These are phyloP conservation scores for Besnoitia besnoiti DNA, from an alignment of 169 alveolate species.

Conservation along the genomic window DNA sequence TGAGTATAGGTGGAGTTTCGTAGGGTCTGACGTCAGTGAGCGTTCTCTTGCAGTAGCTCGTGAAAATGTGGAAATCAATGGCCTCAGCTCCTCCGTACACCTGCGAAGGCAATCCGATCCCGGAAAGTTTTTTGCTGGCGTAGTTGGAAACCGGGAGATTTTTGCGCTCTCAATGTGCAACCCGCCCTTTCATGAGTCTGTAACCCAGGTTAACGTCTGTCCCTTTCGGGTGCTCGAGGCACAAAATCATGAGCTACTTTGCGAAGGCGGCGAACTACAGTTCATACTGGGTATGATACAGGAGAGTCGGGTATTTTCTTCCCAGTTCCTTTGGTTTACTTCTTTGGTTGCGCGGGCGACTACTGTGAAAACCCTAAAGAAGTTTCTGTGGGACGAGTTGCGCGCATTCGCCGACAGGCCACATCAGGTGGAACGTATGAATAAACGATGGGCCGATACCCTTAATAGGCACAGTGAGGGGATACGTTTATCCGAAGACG, in stretches of 20 bases:
- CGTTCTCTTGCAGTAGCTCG: constrained; percentile 66
- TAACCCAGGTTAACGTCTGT: constrained; percentile 31
- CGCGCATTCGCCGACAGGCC: constrained; percentile 11
- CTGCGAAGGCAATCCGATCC: constrained; percentile 64
- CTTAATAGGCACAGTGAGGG: not conserved
- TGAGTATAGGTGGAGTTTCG: constrained; percentile 72
- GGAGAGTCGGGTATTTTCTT: constrained; percentile 62
- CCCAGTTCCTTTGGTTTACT: constrained; percentile 74
- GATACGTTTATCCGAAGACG: not conserved
- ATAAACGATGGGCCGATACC: not conserved
- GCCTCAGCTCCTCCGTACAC: constrained; percentile 37
- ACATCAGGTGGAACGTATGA: not conserved
- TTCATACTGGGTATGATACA: constrained; percentile 65
- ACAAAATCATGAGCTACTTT: constrained; percentile 61
- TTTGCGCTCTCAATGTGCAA: constrained; percentile 72
- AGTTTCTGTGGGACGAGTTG: constrained; percentile 51
- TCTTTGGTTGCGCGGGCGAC: constrained; percentile 70
- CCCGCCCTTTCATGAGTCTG: constrained; percentile 72
- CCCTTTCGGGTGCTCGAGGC: constrained; percentile 68
- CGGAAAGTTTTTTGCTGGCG: constrained; percentile 50
- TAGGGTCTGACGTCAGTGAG: constrained; percentile 73
- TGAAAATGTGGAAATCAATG: constrained; percentile 58
- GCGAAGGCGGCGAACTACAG: constrained; percentile 74
- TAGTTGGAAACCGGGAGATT: constrained; percentile 44
- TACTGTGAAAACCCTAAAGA: constrained; percentile 45